These are phyloP conservation scores for Diplodia sapinea DNA, from an alignment of 2,329 filamentous ascomycete species.

Conservation along the genomic window DNA sequence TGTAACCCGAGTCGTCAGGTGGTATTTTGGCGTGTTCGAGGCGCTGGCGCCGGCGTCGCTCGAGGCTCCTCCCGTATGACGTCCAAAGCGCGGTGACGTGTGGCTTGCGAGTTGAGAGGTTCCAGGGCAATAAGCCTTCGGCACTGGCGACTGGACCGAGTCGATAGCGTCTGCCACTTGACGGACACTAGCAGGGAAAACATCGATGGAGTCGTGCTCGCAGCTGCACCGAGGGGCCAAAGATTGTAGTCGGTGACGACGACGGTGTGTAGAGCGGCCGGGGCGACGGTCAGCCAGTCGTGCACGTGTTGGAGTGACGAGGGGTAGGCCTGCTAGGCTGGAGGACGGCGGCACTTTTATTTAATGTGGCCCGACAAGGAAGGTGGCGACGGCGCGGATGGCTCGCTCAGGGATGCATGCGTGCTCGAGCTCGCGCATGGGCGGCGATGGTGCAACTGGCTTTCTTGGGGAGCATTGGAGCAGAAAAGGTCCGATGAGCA, in stretches of 20 bases:
- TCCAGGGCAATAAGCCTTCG: not conserved
- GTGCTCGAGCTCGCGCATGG: constrained; percentile 9
- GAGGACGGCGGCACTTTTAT: constrained; percentile 15
- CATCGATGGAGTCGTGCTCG: not conserved
- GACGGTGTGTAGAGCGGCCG: not conserved
- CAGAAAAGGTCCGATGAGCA: constrained; percentile 10
- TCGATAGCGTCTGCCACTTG: constrained; percentile 10
- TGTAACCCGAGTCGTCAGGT: constrained; percentile 7
- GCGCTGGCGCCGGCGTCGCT: constrained; percentile 10
- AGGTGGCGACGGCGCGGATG: constrained; percentile 13
- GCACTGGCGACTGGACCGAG: too few species aligned
- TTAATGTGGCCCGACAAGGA: constrained; percentile 13
- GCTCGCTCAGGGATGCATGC: constrained; percentile 18
- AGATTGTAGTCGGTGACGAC: not conserved
- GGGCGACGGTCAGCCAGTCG: not conserved
- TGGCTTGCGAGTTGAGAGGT: constrained; percentile 11
- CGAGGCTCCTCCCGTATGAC: constrained; percentile 4
- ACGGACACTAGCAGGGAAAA: not conserved
- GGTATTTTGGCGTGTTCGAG: not conserved
- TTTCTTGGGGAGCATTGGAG: constrained; percentile 7
- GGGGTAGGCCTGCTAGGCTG: not conserved
- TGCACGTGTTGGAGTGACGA: constrained; percentile 12
- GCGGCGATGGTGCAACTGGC: constrained; percentile 8
- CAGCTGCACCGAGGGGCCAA: not conserved
- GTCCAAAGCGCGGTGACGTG: constrained; percentile 16